Evolutionary conservation across 164 flowering plant species (phyloP), one percentile per base, ranked within the genome.

Genomic region (Vitis rotundifolia): DNA sequence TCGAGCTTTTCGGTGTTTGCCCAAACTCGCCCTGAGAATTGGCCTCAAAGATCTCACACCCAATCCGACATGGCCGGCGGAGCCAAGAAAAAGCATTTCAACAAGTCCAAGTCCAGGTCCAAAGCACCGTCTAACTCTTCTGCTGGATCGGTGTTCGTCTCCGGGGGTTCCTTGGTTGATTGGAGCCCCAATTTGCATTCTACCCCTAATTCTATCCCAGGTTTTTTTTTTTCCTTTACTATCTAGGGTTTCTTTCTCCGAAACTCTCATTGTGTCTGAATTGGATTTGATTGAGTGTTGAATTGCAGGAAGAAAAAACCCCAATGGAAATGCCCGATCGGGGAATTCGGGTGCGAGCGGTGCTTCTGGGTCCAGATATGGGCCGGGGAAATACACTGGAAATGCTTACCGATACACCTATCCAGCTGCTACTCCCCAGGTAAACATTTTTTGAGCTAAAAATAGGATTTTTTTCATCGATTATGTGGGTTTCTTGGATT

Each of bases 341-440:
- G 76, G 63, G 28, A 73, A 63, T 58, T 55, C 61, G 10, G 74
- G 56, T 63, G 58, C 55, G 9, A 49, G 50, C 47, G 68, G 66
- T 51, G 74, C 67, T 22, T 64, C 80, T 51, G 68, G 66, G 52
- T 75, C 85, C 8, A 77, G 64, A 29, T 64, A 22, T 49, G 73
- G 66, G 22, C 6, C 72, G 26, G 26, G 55, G 19, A 76, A 64
- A 51, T 51, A 74, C 2, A 16, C 11, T 49, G 72, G 73, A 19
- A 76, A 63, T 64, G 68, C 74, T 49, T 64, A 82, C n/a, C 74
- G 78, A 15, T 87, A 78, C 58, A 22, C 59, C 3, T 85, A 85
- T 64, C 81, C 88, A 18, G 53, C 68, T 31, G 18, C 59, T 11
- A 66, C 72, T 47, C 28, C 13, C 77, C 81, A 85, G 87, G 91